Conservation (phyloP, 1,139 yeast genomes). For the Eremothecium coryli region DNA sequence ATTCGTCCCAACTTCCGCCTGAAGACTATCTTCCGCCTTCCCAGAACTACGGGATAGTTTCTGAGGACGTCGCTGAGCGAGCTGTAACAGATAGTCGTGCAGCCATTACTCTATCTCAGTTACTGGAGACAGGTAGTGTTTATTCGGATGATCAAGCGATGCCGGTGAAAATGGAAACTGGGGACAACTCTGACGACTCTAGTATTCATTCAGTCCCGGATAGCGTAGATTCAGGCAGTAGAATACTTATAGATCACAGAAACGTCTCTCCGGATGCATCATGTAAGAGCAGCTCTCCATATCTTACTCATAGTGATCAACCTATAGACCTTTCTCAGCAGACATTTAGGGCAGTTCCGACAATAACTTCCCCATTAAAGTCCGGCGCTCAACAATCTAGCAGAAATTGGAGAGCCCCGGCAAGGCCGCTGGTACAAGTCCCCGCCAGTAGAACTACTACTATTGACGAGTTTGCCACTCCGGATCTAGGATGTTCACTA, state of each 20-base stretch:
- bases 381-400: slow-evolving; percentile 3
- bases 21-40: slow-evolving; percentile 5
- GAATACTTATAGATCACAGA: not conserved
- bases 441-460: slow-evolving; percentile 27
- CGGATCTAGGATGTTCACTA: not conserved
- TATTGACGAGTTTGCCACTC: not conserved
- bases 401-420: not conserved
- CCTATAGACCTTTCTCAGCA: slow-evolving; percentile 24
- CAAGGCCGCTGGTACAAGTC: slow-evolving; percentile 17
- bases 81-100: not conserved
- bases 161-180: not conserved
- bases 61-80: not conserved
- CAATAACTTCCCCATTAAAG: slow-evolving; percentile 24
- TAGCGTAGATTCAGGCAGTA: not conserved
- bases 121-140: slow-evolving; percentile 1
- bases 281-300: too few relatives aligned
- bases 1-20: slow-evolving; percentile 24
- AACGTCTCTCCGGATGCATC: slow-evolving; percentile 3
- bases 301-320: too few relatives aligned
- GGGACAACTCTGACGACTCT: not conserved
- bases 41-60: slow-evolving; percentile 1
- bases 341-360: slow-evolving; percentile 24
- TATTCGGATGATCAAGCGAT: not conserved
- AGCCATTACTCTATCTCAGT: slow-evolving; percentile 5
- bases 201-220: not conserved